Percentiles rank a stretch among this genome's conserved stretches.
These are phyloP conservation scores for Hemileccinum impolitum DNA, from an alignment of 768 basidiomycete genomes.

Conservation along the genomic window DNA sequence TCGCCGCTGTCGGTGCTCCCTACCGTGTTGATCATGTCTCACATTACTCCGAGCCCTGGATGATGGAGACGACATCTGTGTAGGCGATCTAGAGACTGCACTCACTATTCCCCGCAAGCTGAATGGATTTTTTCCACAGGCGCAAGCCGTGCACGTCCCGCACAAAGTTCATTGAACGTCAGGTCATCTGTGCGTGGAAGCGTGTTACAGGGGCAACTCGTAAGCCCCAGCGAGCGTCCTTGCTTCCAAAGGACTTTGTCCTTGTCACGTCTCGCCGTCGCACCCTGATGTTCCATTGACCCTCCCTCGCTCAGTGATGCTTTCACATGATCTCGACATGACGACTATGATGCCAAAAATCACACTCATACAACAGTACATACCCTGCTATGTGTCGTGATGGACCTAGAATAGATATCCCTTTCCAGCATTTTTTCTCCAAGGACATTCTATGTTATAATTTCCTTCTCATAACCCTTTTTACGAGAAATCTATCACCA, in stretches of 20 bases:
- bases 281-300: constrained; percentile 42
- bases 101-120: background rate
- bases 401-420: constrained; percentile 1
- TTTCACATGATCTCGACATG: background rate
- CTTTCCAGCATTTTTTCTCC: background rate
- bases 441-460: constrained; percentile 8
- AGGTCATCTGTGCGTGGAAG: constrained; percentile 61
- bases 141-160: constrained; percentile 29
- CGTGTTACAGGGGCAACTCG: constrained; percentile 51
- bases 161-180: constrained; percentile 53
- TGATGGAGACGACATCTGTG: constrained; percentile 24
- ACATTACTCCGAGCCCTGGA: constrained; percentile 23
- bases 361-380: no score
- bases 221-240: constrained; percentile 48
- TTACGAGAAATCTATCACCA: no score
- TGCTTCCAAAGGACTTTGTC: constrained; percentile 59
- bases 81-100: constrained; percentile 5
- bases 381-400: background rate
- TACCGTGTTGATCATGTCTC: constrained; percentile 13
- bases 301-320: no score
- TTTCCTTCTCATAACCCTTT: background rate
- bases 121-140: constrained; percentile 8
- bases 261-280: constrained; percentile 55
- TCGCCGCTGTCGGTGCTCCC: constrained; percentile 5
- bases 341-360: background rate